Evolutionary conservation across 176 grass and related monocot genomes (phyloP).

Genomic region (Zizania latifolia): DNA sequence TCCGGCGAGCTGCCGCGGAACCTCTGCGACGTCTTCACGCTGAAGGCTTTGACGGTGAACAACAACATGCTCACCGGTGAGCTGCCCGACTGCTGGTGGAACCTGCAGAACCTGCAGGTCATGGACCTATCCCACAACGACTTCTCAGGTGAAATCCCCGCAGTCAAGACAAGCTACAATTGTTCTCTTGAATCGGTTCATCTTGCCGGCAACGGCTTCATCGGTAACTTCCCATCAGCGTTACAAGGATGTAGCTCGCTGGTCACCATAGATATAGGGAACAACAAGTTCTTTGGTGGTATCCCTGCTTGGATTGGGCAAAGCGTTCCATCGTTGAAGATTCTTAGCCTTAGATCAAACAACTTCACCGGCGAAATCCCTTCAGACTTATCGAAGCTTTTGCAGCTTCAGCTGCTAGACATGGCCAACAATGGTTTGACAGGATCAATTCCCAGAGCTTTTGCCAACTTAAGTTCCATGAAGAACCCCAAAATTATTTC

Average conservation of each 20-base stretch:
- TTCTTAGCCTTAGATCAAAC: no score
- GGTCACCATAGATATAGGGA: slow-evolving; percentile 42
- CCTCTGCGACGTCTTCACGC: background rate
- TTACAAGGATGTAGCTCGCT: slow-evolving; percentile 13
- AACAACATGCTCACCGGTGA: slow-evolving; percentile 55
- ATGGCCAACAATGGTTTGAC: no score
- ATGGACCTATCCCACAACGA: slow-evolving; percentile 59
- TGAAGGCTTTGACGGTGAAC: background rate
- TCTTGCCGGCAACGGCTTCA: slow-evolving; percentile 42
- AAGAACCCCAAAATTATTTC: no score
- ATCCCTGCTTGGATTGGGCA: no score
- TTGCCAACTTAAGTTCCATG: no score
- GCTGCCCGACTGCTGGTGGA: no score
- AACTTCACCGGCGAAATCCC: slow-evolving; percentile 47
- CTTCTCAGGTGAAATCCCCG: slow-evolving; percentile 43
- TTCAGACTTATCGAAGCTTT: no score
- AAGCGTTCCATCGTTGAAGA: no score
- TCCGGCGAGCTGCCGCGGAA: background rate
- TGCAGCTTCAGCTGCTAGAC: no score
- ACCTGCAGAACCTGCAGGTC: slow-evolving; percentile 37
- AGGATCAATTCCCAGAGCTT: no score
- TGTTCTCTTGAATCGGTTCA: slow-evolving; percentile 54
- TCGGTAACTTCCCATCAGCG: slow-evolving; percentile 28
- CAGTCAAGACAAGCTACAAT: background rate
- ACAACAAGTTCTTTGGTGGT: no score